phyloP scores from a whole-genome alignment of 164 flowering plant genomes.

The Platanus orientalis region DNA sequence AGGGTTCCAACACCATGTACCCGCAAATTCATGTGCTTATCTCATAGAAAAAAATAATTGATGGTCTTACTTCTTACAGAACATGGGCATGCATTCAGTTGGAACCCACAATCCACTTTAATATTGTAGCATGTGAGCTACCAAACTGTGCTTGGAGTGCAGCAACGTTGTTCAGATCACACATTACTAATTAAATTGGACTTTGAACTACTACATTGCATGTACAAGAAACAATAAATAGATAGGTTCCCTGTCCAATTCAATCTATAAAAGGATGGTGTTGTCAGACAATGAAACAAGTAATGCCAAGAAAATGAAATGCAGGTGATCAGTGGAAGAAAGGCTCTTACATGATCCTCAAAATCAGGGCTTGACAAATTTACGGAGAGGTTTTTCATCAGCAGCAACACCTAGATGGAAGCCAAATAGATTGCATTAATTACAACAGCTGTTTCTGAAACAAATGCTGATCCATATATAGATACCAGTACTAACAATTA shows the following conservation, averaged over 20 bases:
- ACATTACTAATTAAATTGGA: not conserved
- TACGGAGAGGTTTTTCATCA: slow-evolving; percentile 58
- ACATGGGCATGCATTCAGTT: no score
- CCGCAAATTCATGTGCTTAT: no score
- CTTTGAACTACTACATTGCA: not conserved
- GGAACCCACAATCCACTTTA: not conserved
- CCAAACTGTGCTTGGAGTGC: not conserved
- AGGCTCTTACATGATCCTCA: slow-evolving; percentile 57
- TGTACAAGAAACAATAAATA: not conserved
- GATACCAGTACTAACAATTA: no score
- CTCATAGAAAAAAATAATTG: no score
- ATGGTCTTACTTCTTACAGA: no score
- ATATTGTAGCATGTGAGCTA: not conserved
- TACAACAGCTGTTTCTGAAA: not conserved
- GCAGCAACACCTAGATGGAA: slow-evolving; percentile 36
- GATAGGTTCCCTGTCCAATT: not conserved
- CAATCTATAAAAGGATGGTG: not conserved
- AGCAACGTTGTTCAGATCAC: not conserved
- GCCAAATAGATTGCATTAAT: not conserved
- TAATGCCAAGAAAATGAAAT: not conserved
- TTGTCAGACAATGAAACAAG: no score
- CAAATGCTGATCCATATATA: no score
- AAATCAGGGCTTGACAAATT: slow-evolving; percentile 57
- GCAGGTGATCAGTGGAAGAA: not conserved
- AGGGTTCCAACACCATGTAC: no score